Evolutionary conservation across 2,329 filamentous ascomycete genomes (phyloP).

Genomic region (Cryphonectria japonica): DNA sequence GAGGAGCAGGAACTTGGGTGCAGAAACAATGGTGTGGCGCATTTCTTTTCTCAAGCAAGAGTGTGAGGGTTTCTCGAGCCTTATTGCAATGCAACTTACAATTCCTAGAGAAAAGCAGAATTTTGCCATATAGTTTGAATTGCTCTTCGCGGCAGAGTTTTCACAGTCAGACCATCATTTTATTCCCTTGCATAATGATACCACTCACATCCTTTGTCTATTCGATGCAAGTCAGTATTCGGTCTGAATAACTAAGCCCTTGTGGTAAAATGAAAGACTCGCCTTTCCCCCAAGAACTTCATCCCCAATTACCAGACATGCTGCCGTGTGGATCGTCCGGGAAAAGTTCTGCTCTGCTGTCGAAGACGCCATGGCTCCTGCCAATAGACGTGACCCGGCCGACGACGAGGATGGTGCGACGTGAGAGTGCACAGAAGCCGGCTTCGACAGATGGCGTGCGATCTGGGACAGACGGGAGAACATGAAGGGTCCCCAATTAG

Average conservation of each 20-base stretch:
- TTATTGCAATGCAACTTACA: slow-evolving; percentile 43
- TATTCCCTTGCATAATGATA: not conserved
- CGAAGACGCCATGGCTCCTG: slow-evolving; percentile 48
- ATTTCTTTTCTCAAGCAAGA: not conserved
- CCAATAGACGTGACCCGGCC: slow-evolving; percentile 5
- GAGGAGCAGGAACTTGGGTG: not conserved
- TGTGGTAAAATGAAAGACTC: slow-evolving; percentile 32
- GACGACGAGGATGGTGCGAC: slow-evolving; percentile 28
- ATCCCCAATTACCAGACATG: slow-evolving; percentile 94
- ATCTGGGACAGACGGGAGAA: slow-evolving; percentile 76
- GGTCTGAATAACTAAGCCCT: not conserved
- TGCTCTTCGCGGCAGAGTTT: slow-evolving; percentile 51
- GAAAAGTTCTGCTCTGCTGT: slow-evolving; percentile 60
- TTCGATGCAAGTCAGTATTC: slow-evolving; percentile 14
- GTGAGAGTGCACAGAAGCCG: slow-evolving; percentile 55
- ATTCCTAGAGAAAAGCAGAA: slow-evolving; percentile 67
- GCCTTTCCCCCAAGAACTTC: slow-evolving; percentile 96
- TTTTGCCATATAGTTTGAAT: slow-evolving; percentile 66
- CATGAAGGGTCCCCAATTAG: slow-evolving; percentile 54
- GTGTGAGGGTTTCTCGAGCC: not conserved
- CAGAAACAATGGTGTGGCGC: not conserved
- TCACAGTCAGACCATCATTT: slow-evolving; percentile 26
- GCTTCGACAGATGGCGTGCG: slow-evolving; percentile 68
- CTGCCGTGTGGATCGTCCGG: slow-evolving; percentile 82
- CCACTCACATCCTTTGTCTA: slow-evolving; percentile 37